These are phyloP conservation scores for Marsdenia floribunda DNA, from an alignment of 257 asterid genomes.

Conservation along the genomic window DNA sequence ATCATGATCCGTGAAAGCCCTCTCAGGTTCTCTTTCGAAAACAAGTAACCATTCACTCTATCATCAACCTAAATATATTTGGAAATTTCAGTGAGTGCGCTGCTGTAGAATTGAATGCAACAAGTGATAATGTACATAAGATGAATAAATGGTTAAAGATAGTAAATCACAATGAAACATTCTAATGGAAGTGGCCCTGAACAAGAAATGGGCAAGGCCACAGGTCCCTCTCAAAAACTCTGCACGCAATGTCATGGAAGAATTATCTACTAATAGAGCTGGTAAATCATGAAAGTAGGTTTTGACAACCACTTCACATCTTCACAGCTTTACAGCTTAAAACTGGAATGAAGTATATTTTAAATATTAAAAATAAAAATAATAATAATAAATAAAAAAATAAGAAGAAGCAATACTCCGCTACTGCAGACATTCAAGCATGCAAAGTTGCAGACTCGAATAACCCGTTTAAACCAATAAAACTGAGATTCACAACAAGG, in stretches of 20 bases:
- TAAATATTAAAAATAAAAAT: neutral
- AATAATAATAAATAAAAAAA: too few species aligned
- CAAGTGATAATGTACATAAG: neutral
- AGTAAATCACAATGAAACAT: neutral
- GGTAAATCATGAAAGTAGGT: neutral
- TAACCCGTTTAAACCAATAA: neutral
- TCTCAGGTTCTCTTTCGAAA: conserved; percentile 48
- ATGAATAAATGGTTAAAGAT: neutral
- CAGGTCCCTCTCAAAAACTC: neutral
- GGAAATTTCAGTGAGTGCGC: conserved; percentile 24
- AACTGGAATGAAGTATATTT: neutral
- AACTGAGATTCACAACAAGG: neutral
- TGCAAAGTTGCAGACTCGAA: neutral
- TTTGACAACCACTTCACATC: neutral
- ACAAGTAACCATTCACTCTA: conserved; percentile 71
- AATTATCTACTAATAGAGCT: neutral
- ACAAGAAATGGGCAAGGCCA: neutral
- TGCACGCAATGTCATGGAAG: neutral
- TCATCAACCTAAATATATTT: conserved; percentile 54
- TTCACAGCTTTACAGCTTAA: neutral
- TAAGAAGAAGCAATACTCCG: neutral
- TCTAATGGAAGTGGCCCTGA: neutral
- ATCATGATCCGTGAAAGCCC: conserved; percentile 44
- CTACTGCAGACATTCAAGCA: neutral
- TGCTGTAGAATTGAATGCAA: conserved; percentile 10